Percentiles rank a stretch among this genome's conserved stretches.
phyloP scores from a whole-genome alignment of 139 green algal species.

The Chlamydomonas sphaeroides region DNA sequence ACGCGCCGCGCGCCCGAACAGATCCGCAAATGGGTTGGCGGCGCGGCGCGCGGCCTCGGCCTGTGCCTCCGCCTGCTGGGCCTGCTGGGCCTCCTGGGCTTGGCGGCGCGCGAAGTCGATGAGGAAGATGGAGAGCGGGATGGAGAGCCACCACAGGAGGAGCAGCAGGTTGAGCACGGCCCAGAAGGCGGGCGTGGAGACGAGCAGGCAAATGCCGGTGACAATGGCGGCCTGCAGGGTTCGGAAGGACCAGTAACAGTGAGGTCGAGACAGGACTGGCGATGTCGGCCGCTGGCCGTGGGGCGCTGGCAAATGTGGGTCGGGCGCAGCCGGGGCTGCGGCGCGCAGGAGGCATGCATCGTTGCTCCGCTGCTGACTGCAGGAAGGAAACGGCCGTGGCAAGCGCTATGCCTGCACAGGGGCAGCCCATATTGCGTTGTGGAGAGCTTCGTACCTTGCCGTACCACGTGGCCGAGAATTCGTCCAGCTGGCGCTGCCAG shows the following conservation, averaged over 20 bases:
- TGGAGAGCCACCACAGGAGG: constrained; percentile 19
- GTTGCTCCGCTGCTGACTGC: too few relatives aligned
- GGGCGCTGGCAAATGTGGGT: too few relatives aligned
- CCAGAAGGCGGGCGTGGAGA: constrained; percentile 24
- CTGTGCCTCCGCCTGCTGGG: neutral
- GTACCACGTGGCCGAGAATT: constrained; percentile 18
- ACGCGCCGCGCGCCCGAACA: neutral
- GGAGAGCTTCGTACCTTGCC: neutral
- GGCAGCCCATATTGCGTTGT: too few relatives aligned
- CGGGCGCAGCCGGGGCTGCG: too few relatives aligned
- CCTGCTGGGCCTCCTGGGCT: neutral
- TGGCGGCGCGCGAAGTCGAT: neutral
- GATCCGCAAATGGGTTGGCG: constrained; percentile 10
- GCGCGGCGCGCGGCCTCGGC: neutral
- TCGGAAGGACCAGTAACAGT: neutral
- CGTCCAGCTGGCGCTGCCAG: constrained; percentile 19
- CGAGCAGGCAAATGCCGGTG: neutral
- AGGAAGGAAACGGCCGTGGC: too few relatives aligned
- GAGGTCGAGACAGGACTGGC: neutral
- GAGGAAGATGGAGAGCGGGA: neutral
- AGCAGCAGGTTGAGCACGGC: constrained; percentile 1
- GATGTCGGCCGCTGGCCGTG: too few relatives aligned
- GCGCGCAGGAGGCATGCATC: too few relatives aligned
- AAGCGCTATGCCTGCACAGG: too few relatives aligned
- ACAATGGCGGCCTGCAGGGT: too few relatives aligned